Percentiles rank a stretch among this genome's conserved stretches.
Evolutionary conservation across 2,329 filamentous ascomycete genomes (phyloP).

Genomic region (Ambrosiella beaveri): DNA sequence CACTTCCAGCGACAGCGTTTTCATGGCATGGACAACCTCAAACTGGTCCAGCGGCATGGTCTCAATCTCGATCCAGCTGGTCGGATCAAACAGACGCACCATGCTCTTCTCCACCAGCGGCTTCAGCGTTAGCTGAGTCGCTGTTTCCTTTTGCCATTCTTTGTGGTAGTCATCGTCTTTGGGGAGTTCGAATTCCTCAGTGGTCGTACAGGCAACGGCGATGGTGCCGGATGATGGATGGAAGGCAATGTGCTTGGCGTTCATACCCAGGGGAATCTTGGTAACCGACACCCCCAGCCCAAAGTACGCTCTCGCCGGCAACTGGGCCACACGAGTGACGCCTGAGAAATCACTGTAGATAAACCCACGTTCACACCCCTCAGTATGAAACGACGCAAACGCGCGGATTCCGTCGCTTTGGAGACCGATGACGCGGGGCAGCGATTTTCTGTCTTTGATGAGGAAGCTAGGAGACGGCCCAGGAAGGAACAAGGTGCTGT

Average conservation of each 20-base stretch:
- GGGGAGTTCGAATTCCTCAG: constrained; percentile 62
- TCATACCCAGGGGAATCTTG: constrained; percentile 52
- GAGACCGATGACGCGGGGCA: constrained; percentile 57
- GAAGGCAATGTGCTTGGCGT: constrained; percentile 58
- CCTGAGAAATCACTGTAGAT: constrained; percentile 61
- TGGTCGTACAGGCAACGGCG: constrained; percentile 51
- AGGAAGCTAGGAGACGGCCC: constrained; percentile 68
- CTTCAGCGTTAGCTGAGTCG: constrained; percentile 33
- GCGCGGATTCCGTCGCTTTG: constrained; percentile 51
- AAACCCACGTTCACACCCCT: constrained; percentile 64
- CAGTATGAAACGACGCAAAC: constrained; percentile 60
- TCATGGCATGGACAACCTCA: constrained; percentile 66
- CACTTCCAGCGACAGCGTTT: constrained; percentile 70
- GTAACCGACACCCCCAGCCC: constrained; percentile 61
- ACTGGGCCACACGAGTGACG: constrained; percentile 54
- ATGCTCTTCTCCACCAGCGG: constrained; percentile 56
- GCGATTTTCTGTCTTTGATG: constrained; percentile 61
- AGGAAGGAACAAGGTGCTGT: constrained; percentile 66
- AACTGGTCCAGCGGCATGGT: constrained; percentile 52
- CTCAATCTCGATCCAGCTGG: constrained; percentile 64
- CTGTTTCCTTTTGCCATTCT: constrained; percentile 62
- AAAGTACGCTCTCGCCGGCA: constrained; percentile 47
- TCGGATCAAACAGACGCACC: constrained; percentile 63
- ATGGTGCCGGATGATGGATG: constrained; percentile 61
- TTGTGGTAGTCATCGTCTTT: constrained; percentile 71